Evolutionary conservation across 345 rosid genomes (phyloP).

Genomic region (Euphorbia peplus): DNA sequence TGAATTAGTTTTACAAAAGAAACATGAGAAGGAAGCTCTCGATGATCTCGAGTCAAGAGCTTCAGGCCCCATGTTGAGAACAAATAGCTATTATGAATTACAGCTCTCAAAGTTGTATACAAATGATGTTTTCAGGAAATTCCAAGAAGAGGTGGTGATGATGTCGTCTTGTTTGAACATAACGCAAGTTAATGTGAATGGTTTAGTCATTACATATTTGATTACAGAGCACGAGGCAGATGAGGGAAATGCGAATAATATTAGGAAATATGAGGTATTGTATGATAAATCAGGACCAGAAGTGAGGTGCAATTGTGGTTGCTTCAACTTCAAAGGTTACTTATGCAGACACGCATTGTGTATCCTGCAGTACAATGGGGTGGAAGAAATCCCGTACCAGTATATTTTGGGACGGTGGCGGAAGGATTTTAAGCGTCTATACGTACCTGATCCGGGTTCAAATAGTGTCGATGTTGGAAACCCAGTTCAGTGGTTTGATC

Average conservation of each 20-base stretch:
- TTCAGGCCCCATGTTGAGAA: conserved; percentile 48
- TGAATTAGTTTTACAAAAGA: conserved; percentile 66
- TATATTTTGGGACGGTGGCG: conserved; percentile 28
- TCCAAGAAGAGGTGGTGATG: conserved; percentile 80
- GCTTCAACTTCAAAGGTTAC: conserved; percentile 81
- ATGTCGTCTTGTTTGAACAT: conserved; percentile 86
- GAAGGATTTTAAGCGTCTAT: conserved; percentile 29
- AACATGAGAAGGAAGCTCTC: conserved; percentile 65
- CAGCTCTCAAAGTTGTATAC: conserved; percentile 76
- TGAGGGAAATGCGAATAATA: conserved; percentile 56
- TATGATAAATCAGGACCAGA: conserved; percentile 70
- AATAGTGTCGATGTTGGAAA: conserved; percentile 22
- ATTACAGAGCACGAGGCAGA: conserved; percentile 59
- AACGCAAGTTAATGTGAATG: conserved; percentile 60
- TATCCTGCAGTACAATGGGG: conserved; percentile 25
- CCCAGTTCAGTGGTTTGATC: conserved; percentile 38
- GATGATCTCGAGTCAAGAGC: conserved; percentile 57
- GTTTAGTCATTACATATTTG: conserved; percentile 59
- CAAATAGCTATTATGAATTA: conserved; percentile 69
- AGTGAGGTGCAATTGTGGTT: conserved; percentile 80
- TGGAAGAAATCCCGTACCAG: conserved; percentile 26
- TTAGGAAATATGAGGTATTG: conserved; percentile 65
- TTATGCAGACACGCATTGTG: conserved; percentile 80
- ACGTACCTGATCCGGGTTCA: conserved; percentile 24
- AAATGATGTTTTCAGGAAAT: conserved; percentile 59